Evolutionary conservation across 768 basidiomycete genomes (phyloP), one percentile per base, ranked within the genome.

Genomic region (Russula virescens): DNA sequence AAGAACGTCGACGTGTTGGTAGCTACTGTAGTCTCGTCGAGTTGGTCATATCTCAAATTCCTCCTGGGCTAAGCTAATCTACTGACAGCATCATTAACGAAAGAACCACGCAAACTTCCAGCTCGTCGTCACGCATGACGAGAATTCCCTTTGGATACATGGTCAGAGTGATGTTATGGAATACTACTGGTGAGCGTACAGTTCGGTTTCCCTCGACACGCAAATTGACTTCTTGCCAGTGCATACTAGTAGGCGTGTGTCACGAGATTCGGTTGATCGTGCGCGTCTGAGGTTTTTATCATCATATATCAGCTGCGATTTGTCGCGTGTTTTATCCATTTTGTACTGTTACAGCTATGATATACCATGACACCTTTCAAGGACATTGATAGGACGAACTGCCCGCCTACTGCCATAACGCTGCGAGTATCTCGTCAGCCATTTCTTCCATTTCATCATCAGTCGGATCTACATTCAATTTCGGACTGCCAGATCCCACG

Each of bases 1-100:
- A n/a, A n/a, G n/a, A 98, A 98, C 71, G 95, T 98, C 60, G 90
- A 94, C 69, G 94, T 94, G 11, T 80, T 98, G 19, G 96, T 96
- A 5, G 83, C 83, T 25, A 92, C 94, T n/a, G n/a, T n/a, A n/a
- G n/a, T 67, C 81, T 99, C 25, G 87, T 95, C 23, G 94, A 95
- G 94, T 96, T 68, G 72, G 91, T 80, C 46, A 6, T 49, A 14
- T 51, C 35, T 47, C 16, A 42, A 19, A 57, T 46, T 40, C 46
- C 13, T 50, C 50, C 46, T 59, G 25, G 23, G n/a, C 68, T 38
- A 35, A 43, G 43, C 48, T 53, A 53, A 42, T 67, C 51, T 19
- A 58, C 47, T 38, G 55, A 19, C 66, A 96, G 93, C 68, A 94
- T 98, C 71, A 96, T 98, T 76, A 98, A 70, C 86, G 95, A 63